Base-by-base conservation (phyloP, 2,329 filamentous ascomycete genomes). In the Fonsecaea pedrosoi region DNA sequence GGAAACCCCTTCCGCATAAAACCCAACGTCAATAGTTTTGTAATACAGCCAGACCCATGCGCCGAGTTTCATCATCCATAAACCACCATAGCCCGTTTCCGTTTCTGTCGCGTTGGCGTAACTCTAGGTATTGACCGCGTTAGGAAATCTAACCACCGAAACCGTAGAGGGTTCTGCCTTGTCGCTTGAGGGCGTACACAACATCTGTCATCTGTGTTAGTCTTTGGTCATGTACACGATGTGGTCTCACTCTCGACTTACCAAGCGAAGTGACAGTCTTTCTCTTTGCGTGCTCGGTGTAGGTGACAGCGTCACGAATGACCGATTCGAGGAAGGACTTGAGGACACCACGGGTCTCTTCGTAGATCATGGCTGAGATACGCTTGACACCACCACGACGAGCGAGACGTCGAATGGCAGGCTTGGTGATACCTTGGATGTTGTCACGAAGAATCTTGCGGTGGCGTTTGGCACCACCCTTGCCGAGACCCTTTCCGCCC, bases 321-420 rank as follows among this genome's bases (percentile, higher is more conserved):
- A 92, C 90, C 80, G 88, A 86, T 83, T 92, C 90, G 75, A 92
- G 89, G 88, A 92, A 92, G 81, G 89, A 68, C 87, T 92, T 92
- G 76, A 92, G 86, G 76, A 92, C 90, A 86, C 89, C 89, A 78
- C 90, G 90, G 76, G 90, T 92, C 85, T 92, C 89, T 80, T 91
- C 90, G 85, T 92, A 92, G 84, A 92, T 92, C 90, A 91, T 85
- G 81, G 94, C 94, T 78, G 93, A 97, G 79, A 97, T 97, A 96
- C 94, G 94, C 92, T 97, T 97, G 88, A 97, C 94, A 94, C 94
- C 94, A 83, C 94, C 94, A 95, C 94, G 93, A 85, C 94, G 94
- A 73, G 94, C 94, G 81, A 97, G 93, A 96, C 94, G 94, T 78
- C 94, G 91, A 84, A 97, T 97, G 77, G 94, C 94, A 77, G 94